A percentile compares a stretch with the other conserved stretches of the same genome.
Conservation (phyloP, 139 green algal genomes). For the Chlorella sp. region DNA sequence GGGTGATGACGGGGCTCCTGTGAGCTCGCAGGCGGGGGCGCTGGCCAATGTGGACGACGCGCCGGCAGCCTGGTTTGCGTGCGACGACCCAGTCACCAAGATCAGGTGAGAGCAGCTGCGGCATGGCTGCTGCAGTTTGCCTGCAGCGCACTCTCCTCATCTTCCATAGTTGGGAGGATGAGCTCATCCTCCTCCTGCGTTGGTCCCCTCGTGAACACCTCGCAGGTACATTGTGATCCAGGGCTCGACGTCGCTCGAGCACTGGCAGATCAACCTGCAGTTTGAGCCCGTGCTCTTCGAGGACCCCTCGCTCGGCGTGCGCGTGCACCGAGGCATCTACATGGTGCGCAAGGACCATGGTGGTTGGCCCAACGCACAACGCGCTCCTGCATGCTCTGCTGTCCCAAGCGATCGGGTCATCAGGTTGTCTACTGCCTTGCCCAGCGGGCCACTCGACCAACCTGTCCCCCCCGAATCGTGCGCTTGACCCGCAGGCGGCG, state of each 20-base stretch:
- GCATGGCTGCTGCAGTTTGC: too few species aligned
- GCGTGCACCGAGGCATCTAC: slow-evolving; percentile 91
- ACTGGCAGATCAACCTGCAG: slow-evolving; percentile 76
- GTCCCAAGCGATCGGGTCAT: too few species aligned
- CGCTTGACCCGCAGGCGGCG: slow-evolving; percentile 39
- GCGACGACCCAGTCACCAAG: background rate
- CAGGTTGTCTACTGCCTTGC: too few species aligned
- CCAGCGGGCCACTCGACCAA: background rate
- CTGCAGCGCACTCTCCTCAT: too few species aligned
- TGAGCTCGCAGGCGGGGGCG: background rate
- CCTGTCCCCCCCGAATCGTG: background rate
- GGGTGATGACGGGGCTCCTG: background rate
- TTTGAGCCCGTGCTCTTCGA: slow-evolving; percentile 97
- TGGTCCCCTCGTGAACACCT: too few species aligned
- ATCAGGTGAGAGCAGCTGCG: too few species aligned
- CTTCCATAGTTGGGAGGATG: too few species aligned
- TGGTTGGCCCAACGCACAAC: too few species aligned
- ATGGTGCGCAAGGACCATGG: too few species aligned
- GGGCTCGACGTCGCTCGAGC: background rate
- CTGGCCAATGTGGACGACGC: background rate
- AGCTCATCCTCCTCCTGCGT: too few species aligned
- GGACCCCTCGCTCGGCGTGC: slow-evolving; percentile 34
- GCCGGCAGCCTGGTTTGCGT: background rate
- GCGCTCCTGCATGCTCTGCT: too few species aligned
- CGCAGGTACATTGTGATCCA: background rate